Base-by-base conservation (phyloP, 2,329 filamentous ascomycete genomes). In the Ploettnerulaceae sp. region DNA sequence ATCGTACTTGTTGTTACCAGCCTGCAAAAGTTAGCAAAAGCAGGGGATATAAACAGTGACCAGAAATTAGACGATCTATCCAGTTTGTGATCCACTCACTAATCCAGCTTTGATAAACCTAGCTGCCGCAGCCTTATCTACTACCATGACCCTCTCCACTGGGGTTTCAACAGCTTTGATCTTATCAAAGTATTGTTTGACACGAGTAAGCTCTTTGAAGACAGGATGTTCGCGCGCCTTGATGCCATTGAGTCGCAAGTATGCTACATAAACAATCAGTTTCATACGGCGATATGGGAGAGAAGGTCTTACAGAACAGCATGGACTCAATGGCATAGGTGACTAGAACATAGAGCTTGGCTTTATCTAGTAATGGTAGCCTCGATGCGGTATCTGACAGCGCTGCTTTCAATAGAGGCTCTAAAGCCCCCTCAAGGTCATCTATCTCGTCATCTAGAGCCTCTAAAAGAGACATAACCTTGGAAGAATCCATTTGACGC, bases 181-280 rank as follows among this genome's bases (percentile, higher is more conserved):
- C 71, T 97, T 98, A 49, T 79, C 81, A 68, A 95, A 95, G 67
- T 97, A 97, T 63, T 89, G 85, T 66, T 84, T 89, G 44, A 97
- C 83, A 47, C 93, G 82, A 48, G 81, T 84, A 53, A 98, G 76
- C 70, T 98, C 93, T 49, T 77, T 76, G 68, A 89, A 93, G 49
- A 98, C 80, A 21, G 87, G 77, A 64, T 97, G 91, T 42, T 85
- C 76, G 65, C 86, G 89, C n/a, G 86, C 83, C 61, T 95, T 79
- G 22, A 83, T 75, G 47, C 86, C 89, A 57, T 89, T 82, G 7
- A 96, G 76, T 52, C 83, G 82, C 17, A 98, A 73, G 52, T 86
- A 84, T 42, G 85, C 88, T 84, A 45, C 12, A 29, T 7, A 14
- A 3, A 6, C 57, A 39, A 26, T 52, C 48, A 61, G 49, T 43